Base-by-base conservation (phyloP, 306 rosid genomes). In the Betula pendula region DNA sequence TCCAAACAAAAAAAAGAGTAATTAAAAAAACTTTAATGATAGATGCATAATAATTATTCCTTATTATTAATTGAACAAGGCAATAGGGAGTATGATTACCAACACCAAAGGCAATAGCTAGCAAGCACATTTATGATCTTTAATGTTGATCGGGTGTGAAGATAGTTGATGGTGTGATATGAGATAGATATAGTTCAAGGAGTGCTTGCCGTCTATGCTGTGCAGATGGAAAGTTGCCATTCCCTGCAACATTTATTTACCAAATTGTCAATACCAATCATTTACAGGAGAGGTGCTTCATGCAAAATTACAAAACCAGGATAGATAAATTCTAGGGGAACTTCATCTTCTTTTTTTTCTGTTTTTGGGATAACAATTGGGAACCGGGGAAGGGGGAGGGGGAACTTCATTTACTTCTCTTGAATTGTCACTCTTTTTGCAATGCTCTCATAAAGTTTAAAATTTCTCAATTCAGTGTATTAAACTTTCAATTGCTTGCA, bases 181-280 rank as follows among this genome's bases (percentile, higher is more conserved):
- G 88, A 75, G 88, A 75, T 19, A 79, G 78, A 70, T 70, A 81
- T 5, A 72, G 81, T 51, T 86, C 87, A 52, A 69, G 67, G n/a
- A 70, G 74, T 44, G 77, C 81, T 33, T 53, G 81, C 22, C 70
- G 83, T 40, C 81, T 49, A 14, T 78, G 20, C 31, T 62, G 87
- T 65, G 74, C 79, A 35, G 24, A 63, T 8, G 73, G 74, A 60
- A 65, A 71, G 58, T 35, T 25, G 22, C 76, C 80, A 74, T n/a
- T 75, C 65, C 70, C 88, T 83, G 83, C 27, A 1, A 73, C 42
- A 74, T 40, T 71, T 40, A 51, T 68, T 10, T 38, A 52, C 15
- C 25, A 63, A 68, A n/a, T 13, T 60, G 42, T 27, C 40, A 60
- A 60, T 27, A 29, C 42, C 7, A 29, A 60, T 60, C 38, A 29